phyloP scores from a whole-genome alignment of 2,329 filamentous ascomycete species.

The Fusarium heterosporum region DNA sequence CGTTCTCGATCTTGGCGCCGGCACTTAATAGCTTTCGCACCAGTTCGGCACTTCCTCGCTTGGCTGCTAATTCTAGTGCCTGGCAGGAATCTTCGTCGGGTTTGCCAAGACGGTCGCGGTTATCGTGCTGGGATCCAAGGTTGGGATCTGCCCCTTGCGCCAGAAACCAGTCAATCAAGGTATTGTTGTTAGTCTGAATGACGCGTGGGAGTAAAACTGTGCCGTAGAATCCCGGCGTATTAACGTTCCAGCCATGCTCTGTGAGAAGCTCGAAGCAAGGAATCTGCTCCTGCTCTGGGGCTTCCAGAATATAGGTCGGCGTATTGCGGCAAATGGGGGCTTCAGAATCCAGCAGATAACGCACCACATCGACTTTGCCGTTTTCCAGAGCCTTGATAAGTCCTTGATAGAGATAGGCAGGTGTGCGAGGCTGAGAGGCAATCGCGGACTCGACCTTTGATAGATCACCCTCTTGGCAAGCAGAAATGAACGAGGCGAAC shows the following conservation, averaged over 20 bases:
- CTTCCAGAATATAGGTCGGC: conserved; percentile 7
- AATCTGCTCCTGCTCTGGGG: conserved; percentile 10
- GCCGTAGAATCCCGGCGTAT: conserved; percentile 26
- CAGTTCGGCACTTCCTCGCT: not conserved
- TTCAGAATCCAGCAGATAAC: conserved; percentile 16
- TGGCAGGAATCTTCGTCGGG: conserved; percentile 27
- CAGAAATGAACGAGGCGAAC: conserved; percentile 6
- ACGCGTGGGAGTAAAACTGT: conserved; percentile 23
- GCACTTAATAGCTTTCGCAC: conserved; percentile 32
- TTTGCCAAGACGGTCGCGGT: conserved; percentile 20
- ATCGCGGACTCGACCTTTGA: conserved; percentile 3
- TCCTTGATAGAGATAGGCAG: conserved; percentile 7
- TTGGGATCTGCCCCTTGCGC: conserved; percentile 37
- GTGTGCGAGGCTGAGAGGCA: conserved; percentile 6
- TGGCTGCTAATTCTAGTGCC: conserved; percentile 28
- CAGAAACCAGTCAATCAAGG: conserved; percentile 39
- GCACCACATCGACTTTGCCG: conserved; percentile 24
- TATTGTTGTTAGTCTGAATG: conserved; percentile 1
- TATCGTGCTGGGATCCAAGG: conserved; percentile 23
- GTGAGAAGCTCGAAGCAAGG: conserved; percentile 26
- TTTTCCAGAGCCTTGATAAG: not conserved
- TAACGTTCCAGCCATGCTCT: conserved; percentile 30
- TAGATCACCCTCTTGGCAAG: conserved; percentile 22
- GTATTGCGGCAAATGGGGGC: conserved; percentile 28
- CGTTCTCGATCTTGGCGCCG: conserved; percentile 28